Conservation (phyloP, 805 yeast species). For the Yarrowia keelungensis region DNA sequence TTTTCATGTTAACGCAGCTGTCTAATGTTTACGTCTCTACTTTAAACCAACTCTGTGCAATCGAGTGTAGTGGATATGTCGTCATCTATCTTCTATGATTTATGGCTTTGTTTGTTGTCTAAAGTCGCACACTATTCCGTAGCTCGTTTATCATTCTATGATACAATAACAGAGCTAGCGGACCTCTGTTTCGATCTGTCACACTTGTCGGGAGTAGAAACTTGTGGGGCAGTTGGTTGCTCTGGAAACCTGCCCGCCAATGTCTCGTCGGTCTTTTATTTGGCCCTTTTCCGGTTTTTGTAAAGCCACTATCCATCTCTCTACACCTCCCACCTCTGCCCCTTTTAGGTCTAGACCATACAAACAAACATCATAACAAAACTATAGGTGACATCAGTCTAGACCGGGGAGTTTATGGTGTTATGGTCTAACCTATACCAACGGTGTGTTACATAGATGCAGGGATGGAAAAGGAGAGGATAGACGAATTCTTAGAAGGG, state of each 20-base stretch:
- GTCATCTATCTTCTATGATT: neutral
- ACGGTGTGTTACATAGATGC: constrained; percentile 6
- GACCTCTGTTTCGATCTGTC: neutral
- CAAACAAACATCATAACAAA: constrained; percentile 13
- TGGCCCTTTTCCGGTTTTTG: too few species aligned
- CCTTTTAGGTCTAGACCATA: constrained; percentile 26
- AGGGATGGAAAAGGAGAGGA: too few species aligned
- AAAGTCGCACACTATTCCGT: neutral
- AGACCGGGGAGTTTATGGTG: constrained; percentile 25
- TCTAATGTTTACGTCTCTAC: too few species aligned
- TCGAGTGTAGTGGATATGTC: neutral
- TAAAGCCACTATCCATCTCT: too few species aligned
- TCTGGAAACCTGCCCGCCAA: too few species aligned
- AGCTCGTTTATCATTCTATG: neutral
- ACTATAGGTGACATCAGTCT: constrained; percentile 22
- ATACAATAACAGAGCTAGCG: constrained; percentile 16
- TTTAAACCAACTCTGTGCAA: neutral
- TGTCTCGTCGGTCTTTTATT: too few species aligned
- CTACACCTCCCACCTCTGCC: neutral
- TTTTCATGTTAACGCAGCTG: too few species aligned
- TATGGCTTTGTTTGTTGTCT: constrained; percentile 2
- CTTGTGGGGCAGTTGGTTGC: too few species aligned
- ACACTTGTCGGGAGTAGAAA: too few species aligned
- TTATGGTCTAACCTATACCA: constrained; percentile 21
- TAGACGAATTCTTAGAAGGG: too few species aligned